These are phyloP conservation scores for Nitzschia sp. DNA, from an alignment of 108 stramenopile species.

Conservation along the genomic window DNA sequence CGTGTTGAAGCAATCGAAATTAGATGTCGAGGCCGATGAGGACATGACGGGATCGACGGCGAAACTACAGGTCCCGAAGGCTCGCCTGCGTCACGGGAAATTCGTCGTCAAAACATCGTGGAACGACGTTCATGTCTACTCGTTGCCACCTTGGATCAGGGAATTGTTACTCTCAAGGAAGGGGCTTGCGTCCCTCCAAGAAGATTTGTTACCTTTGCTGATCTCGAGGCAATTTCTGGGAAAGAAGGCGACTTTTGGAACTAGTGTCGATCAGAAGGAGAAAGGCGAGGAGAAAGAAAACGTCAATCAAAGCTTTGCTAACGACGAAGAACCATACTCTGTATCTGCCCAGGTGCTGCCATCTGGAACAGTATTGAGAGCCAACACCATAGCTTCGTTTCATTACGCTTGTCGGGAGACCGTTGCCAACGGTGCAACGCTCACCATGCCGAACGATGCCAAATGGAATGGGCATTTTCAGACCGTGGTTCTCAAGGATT, in stretches of 20 bases:
- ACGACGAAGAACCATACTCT: slow-evolving; percentile 37
- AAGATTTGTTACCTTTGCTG: slow-evolving; percentile 74
- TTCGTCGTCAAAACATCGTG: slow-evolving; percentile 47
- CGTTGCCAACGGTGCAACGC: slow-evolving; percentile 39
- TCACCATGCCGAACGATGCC: slow-evolving; percentile 23
- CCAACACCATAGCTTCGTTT: slow-evolving; percentile 65
- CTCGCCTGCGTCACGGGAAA: slow-evolving; percentile 47
- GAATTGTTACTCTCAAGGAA: slow-evolving; percentile 50
- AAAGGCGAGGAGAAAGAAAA: slow-evolving; percentile 22
- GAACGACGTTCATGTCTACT: slow-evolving; percentile 83
- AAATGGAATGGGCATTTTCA: slow-evolving; percentile 65
- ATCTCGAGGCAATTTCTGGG: slow-evolving; percentile 77
- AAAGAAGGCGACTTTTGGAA: slow-evolving; percentile 68
- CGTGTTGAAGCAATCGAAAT: slow-evolving; percentile 71
- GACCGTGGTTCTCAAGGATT: slow-evolving; percentile 56
- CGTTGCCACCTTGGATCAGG: slow-evolving; percentile 79
- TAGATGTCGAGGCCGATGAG: slow-evolving; percentile 72
- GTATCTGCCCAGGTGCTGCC: slow-evolving; percentile 66
- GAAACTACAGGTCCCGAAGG: slow-evolving; percentile 65
- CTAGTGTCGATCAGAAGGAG: neutral
- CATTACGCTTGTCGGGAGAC: slow-evolving; percentile 76
- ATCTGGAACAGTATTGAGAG: slow-evolving; percentile 56
- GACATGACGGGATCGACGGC: slow-evolving; percentile 77
- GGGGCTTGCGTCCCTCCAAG: slow-evolving; percentile 48
- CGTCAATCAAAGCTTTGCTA: slow-evolving; percentile 3